Conservation (phyloP, 768 basidiomycete species). For the Mrakia blollopis region DNA sequence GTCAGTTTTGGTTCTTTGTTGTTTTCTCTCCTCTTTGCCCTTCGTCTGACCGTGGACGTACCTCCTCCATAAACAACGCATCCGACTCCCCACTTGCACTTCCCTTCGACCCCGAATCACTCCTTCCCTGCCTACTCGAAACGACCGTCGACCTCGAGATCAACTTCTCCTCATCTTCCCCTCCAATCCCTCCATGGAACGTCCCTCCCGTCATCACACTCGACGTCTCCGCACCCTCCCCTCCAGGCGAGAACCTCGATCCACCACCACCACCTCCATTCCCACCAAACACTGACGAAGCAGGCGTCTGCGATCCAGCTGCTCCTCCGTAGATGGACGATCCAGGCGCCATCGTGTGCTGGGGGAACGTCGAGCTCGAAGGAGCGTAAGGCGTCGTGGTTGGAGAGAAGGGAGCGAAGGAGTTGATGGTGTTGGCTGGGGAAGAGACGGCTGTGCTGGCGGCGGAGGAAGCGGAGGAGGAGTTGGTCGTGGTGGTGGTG, state of each 20-base stretch:
- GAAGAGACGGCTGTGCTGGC: neutral
- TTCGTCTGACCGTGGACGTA: neutral
- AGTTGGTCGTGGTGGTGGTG: neutral
- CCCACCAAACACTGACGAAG: no score
- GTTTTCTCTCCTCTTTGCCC: no score
- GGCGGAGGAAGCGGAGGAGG: neutral
- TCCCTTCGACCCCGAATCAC: conserved; percentile 12
- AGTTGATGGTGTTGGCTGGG: neutral
- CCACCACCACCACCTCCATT: no score
- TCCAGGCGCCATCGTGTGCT: neutral
- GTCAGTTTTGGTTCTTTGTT: neutral
- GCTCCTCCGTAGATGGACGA: neutral
- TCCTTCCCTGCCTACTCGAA: neutral
- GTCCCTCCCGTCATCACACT: conserved; percentile 4
- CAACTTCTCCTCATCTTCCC: conserved; percentile 6
- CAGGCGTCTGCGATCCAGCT: no score
- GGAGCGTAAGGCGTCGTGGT: neutral
- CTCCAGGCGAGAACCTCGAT: neutral
- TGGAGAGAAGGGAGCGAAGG: neutral
- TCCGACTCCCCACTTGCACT: conserved; percentile 16
- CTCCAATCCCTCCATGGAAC: neutral
- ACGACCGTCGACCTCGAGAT: neutral
- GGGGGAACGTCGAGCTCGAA: neutral
- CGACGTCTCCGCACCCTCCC: neutral
- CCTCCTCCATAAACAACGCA: conserved; percentile 24